Conservation (phyloP, 345 rosid genomes). For the Iberis pinnata region DNA sequence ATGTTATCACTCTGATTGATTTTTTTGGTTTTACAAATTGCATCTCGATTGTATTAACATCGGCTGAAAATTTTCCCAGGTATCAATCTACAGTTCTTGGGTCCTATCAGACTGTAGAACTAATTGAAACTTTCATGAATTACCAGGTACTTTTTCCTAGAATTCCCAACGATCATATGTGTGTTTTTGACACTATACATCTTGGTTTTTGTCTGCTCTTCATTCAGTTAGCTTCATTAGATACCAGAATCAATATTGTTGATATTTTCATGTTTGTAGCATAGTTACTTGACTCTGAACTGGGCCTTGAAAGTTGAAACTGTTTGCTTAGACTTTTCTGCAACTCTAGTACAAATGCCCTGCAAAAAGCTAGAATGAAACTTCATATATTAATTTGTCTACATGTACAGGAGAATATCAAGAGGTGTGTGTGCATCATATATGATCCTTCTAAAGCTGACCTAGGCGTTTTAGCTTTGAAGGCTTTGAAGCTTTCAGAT, state of each 20-base stretch:
- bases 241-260: too few relatives aligned
- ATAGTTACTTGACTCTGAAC: too few relatives aligned
- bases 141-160: conserved; percentile 66
- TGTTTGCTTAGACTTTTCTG: too few relatives aligned
- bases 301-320: too few relatives aligned
- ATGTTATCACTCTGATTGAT: neutral
- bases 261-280: too few relatives aligned
- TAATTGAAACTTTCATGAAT: conserved; percentile 97
- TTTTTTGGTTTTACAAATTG: neutral
- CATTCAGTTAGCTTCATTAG: too few relatives aligned
- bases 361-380: neutral
- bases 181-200: conserved; percentile 2
- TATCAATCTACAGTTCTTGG: conserved; percentile 94
- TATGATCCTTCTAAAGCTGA: conserved; percentile 93
- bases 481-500: conserved; percentile 97
- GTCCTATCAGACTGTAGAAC: conserved; percentile 82
- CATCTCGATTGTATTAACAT: neutral
- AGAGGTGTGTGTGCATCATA: conserved; percentile 90
- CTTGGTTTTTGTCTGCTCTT: neutral
- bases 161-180: too few relatives aligned
- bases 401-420: conserved; percentile 72
- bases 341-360: too few relatives aligned
- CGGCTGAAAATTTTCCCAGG: conserved; percentile 38
- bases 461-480: conserved; percentile 85
- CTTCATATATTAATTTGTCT: neutral